These are phyloP conservation scores for Pyrenophora tritici-repentis DNA, from an alignment of 2,329 filamentous ascomycete genomes.

Conservation along the genomic window DNA sequence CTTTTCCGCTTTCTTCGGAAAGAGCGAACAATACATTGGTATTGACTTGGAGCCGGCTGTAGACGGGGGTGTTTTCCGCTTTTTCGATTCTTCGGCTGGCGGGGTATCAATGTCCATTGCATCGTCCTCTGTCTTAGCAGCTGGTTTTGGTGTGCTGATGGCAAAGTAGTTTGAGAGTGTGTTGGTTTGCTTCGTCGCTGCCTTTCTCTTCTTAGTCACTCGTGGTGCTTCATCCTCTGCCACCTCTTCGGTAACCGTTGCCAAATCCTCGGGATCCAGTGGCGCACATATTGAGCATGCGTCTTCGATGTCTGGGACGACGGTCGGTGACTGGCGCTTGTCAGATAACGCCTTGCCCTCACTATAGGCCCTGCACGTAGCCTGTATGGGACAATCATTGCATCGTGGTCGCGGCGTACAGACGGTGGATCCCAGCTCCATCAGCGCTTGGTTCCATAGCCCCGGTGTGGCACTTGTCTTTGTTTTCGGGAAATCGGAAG, in stretches of 20 bases:
- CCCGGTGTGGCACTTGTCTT: conserved; percentile 59
- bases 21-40: conserved; percentile 40
- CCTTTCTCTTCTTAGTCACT: conserved; percentile 33
- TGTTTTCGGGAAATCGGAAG: conserved; percentile 46
- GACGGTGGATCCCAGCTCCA: conserved; percentile 68
- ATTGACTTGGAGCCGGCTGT: conserved; percentile 18
- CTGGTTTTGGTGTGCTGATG: conserved; percentile 21
- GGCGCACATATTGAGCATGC: conserved; percentile 35
- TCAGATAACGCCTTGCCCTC: conserved; percentile 34
- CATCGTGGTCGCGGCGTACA: conserved; percentile 66
- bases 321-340: conserved; percentile 14
- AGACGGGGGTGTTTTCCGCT: conserved; percentile 29
- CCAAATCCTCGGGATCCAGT: conserved; percentile 40
- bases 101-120: not conserved
- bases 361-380: conserved; percentile 40
- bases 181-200: conserved; percentile 23
- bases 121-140: conserved; percentile 14
- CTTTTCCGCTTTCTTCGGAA: conserved; percentile 43
- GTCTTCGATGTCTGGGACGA: conserved; percentile 38
- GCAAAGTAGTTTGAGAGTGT: conserved; percentile 42
- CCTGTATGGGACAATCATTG: conserved; percentile 40
- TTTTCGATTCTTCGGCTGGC: conserved; percentile 17
- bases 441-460: conserved; percentile 67
- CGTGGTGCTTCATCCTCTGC: conserved; percentile 19
- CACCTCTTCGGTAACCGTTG: conserved; percentile 20